These are phyloP conservation scores for Aspergillus pseudonomiae DNA, from an alignment of 2,329 filamentous ascomycete species.

Conservation along the genomic window DNA sequence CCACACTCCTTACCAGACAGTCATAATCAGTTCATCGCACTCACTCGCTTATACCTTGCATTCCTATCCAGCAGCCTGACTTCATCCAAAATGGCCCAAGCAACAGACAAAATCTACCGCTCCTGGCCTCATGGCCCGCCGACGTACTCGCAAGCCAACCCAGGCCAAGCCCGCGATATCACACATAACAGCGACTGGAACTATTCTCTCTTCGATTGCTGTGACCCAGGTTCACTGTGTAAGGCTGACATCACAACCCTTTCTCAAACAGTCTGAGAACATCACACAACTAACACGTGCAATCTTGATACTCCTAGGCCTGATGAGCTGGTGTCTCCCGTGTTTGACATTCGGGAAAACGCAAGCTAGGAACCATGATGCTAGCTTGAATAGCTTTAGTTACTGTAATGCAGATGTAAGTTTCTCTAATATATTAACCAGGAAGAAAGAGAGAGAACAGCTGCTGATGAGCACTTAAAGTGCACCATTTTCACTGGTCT, in stretches of 20 bases:
- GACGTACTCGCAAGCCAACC: slow-evolving; percentile 10
- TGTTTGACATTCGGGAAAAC: slow-evolving; percentile 25
- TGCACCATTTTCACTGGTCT: slow-evolving; percentile 19
- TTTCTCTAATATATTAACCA: neutral
- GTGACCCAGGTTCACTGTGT: slow-evolving; percentile 21
- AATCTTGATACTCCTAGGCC: neutral
- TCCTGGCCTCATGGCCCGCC: slow-evolving; percentile 10
- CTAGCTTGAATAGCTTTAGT: slow-evolving; percentile 10
- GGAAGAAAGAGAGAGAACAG: accelerated
- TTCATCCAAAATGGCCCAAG: neutral
- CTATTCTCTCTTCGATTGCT: slow-evolving; percentile 22
- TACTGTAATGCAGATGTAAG: slow-evolving; percentile 16
- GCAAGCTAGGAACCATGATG: slow-evolving; percentile 14
- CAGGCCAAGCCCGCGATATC: neutral
- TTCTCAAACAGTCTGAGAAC: neutral
- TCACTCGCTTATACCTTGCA: neutral
- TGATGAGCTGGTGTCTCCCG: slow-evolving; percentile 21
- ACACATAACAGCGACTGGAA: slow-evolving; percentile 19
- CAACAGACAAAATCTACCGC: slow-evolving; percentile 14
- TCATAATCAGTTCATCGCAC: neutral
- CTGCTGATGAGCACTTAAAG: neutral
- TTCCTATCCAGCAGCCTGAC: neutral
- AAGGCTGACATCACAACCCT: neutral
- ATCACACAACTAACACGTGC: neutral
- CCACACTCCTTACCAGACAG: neutral